Evolutionary conservation across 768 basidiomycete species (phyloP), one percentile per base, ranked within the genome.

Genomic region (Lactarius indigo): DNA sequence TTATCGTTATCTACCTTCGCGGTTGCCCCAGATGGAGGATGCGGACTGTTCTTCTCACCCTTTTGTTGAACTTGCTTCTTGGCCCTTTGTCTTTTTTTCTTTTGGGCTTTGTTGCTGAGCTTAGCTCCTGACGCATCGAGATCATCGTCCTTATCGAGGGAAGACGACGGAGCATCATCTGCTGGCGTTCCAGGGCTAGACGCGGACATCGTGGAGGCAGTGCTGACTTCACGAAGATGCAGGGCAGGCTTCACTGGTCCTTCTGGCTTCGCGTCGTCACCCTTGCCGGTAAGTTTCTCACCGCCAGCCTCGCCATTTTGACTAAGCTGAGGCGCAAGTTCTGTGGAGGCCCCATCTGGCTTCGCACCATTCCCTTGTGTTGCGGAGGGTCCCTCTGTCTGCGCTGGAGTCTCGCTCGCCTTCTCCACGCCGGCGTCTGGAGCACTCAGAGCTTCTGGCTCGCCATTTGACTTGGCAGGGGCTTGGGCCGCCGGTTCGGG

Each of bases 21-120:
- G 23, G 44, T 50, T 30, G 56, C 44, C 37, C 47, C 59, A 37
- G 63, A 44, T 42, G 62, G 37, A 44, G 37, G 37, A 52, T 5
- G 50, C 28, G 35, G 31, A 68, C 59, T 60, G 39, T 64, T 64
- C 54, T 61, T 69, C 63, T 70, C 61, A 68, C 67, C 67, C 67
- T 68, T 68, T 37, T 26, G 41, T 37, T 20, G 41, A 47, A 23
- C 17, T 56, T 61, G 23, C 26, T 61, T 39, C 42, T 3, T 52
- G 15, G n/a, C 31, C 30, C 2, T 42, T 10, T 15, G 2, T 30
- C 26, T 35, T 0, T 37, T 33, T 8, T 57, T 23, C 13, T 37
- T 26, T 20, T 42, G 8, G 18, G 0, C 2, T 5, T 3, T 39
- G 2, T 3, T 39, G 2, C 0, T 7, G 26, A 1, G 28, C 26